A percentile compares a stretch with the other conserved stretches of the same genome.
phyloP scores from a whole-genome alignment of 1,284 basidiomycete species.

The Xerocomus nothofagi region DNA sequence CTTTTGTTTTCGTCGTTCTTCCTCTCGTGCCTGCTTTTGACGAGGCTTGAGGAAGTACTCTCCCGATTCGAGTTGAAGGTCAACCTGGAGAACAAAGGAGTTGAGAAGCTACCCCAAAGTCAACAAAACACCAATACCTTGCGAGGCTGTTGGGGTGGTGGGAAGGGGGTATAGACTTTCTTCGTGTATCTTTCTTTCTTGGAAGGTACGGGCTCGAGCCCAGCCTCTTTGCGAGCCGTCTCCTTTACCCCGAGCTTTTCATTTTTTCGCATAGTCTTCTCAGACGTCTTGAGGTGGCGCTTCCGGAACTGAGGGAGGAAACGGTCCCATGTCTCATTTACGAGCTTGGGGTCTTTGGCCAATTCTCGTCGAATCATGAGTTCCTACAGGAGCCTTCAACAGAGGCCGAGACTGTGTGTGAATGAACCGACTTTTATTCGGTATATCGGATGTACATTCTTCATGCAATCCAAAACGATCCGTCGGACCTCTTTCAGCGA shows the following conservation, averaged over 20 bases:
- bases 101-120: slow-evolving; percentile 10
- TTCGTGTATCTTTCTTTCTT: slow-evolving; percentile 63
- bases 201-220: slow-evolving; percentile 43
- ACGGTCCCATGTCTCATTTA: slow-evolving; percentile 93
- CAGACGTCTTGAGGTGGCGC: slow-evolving; percentile 86
- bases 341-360: slow-evolving; percentile 96
- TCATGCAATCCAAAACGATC: slow-evolving; percentile 98
- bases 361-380: slow-evolving; percentile 98
- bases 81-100: slow-evolving; percentile 53
- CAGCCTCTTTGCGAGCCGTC: slow-evolving; percentile 61
- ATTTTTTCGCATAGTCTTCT: slow-evolving; percentile 88
- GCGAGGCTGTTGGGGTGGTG: slow-evolving; percentile 89
- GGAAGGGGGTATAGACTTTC: slow-evolving; percentile 99
- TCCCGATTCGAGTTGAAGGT: slow-evolving; percentile 92
- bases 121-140: slow-evolving; percentile 54
- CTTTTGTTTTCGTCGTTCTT: slow-evolving; percentile 68
- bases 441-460: slow-evolving; percentile 99
- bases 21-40: slow-evolving; percentile 72
- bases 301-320: slow-evolving; percentile 98
- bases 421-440: slow-evolving; percentile 80
- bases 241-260: slow-evolving; percentile 58
- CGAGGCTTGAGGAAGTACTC: slow-evolving; percentile 96
- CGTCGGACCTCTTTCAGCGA: slow-evolving; percentile 93
- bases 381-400: slow-evolving; percentile 57
- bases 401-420: background rate